Conservation (phyloP, 768 basidiomycete species). For the Krasilnikovozyma curviuscula region DNA sequence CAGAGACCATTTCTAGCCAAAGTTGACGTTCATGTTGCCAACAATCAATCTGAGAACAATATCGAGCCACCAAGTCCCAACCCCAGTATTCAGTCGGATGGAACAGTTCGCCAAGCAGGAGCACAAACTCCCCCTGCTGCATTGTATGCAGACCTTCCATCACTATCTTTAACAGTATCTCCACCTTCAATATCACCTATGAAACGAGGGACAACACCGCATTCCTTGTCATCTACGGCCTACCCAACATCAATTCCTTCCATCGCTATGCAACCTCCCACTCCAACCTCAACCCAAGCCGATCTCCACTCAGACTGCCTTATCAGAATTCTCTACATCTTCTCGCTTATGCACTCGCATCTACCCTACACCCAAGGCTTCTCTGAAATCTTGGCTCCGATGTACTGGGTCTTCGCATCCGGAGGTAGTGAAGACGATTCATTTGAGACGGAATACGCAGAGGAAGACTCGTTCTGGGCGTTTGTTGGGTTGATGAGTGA, state of each 20-base stretch:
- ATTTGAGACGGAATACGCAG: slow-evolving; percentile 9
- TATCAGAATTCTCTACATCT: slow-evolving; percentile 17
- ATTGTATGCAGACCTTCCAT: neutral
- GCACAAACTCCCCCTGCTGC: neutral
- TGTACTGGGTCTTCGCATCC: slow-evolving; percentile 15
- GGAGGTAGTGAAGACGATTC: neutral
- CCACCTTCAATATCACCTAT: neutral
- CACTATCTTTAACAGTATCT: neutral
- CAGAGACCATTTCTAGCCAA: neutral
- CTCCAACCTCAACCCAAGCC: neutral
- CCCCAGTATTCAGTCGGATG: neutral
- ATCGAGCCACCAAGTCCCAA: neutral
- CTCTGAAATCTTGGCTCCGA: slow-evolving; percentile 14
- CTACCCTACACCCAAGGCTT: slow-evolving; percentile 17
- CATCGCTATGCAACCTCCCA: neutral
- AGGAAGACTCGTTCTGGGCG: slow-evolving; percentile 21
- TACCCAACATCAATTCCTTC: neutral
- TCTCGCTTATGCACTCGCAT: slow-evolving; percentile 15
- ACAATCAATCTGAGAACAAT: neutral
- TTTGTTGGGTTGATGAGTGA: slow-evolving; percentile 18
- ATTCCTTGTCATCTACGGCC: neutral
- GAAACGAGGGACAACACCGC: neutral
- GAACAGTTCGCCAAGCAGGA: neutral
- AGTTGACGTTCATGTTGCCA: no score
- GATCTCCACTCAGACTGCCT: slow-evolving; percentile 13